phyloP scores from a whole-genome alignment of 768 basidiomycete genomes.

The Inosperma sp. region DNA sequence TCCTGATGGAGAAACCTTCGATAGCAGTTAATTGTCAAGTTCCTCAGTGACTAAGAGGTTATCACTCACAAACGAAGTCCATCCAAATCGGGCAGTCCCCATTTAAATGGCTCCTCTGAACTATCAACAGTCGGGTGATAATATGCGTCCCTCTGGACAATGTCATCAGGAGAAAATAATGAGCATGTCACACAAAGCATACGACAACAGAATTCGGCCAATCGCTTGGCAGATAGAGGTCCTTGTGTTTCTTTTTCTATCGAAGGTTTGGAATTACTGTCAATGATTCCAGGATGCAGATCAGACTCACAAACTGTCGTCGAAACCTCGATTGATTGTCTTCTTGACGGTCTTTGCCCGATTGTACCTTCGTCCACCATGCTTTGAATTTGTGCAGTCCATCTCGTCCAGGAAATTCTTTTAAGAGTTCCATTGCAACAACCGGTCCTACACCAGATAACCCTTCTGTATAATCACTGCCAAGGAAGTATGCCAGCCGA shows the following conservation, averaged over 20 bases:
- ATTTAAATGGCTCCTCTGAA: slow-evolving; percentile 92
- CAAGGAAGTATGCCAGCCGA: slow-evolving; percentile 87
- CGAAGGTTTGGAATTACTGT: neutral
- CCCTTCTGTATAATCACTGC: slow-evolving; percentile 96
- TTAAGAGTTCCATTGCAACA: slow-evolving; percentile 90
- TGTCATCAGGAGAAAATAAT: slow-evolving; percentile 3
- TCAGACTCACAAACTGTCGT: slow-evolving; percentile 68
- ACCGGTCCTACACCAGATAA: slow-evolving; percentile 91
- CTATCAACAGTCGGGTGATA: slow-evolving; percentile 86
- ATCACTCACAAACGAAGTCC: slow-evolving; percentile 70
- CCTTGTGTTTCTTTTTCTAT: slow-evolving; percentile 88
- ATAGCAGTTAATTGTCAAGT: slow-evolving; percentile 1
- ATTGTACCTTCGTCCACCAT: slow-evolving; percentile 95
- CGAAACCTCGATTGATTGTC: slow-evolving; percentile 77
- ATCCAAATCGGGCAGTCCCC: slow-evolving; percentile 96
- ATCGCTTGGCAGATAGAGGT: slow-evolving; percentile 70
- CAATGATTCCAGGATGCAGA: neutral
- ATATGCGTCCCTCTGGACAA: slow-evolving; percentile 79
- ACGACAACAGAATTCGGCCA: slow-evolving; percentile 96
- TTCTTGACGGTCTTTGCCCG: slow-evolving; percentile 72
- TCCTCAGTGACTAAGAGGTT: neutral
- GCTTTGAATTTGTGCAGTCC: slow-evolving; percentile 83
- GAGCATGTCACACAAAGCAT: slow-evolving; percentile 25
- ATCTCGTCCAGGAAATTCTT: slow-evolving; percentile 85
- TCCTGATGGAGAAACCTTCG: slow-evolving; percentile 69